Conservation (phyloP, 495 filamentous ascomycete genomes). For the Cenococcum geophilum region DNA sequence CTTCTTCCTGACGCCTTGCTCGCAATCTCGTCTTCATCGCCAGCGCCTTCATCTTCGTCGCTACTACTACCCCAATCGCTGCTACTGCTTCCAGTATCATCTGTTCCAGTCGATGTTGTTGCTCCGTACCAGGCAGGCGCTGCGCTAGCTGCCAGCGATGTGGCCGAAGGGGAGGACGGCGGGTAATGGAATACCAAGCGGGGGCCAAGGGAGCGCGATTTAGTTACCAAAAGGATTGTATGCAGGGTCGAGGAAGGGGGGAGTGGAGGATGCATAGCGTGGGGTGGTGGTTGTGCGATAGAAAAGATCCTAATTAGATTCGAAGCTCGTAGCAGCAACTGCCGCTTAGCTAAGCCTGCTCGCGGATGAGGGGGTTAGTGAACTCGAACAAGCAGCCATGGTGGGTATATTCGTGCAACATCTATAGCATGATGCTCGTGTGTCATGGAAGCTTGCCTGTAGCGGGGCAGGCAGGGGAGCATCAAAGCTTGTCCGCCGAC, state of each 20-base stretch:
- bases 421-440: too few species aligned
- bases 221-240: constrained; percentile 72
- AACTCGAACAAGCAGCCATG: too few species aligned
- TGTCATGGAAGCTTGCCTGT: too few species aligned
- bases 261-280: constrained; percentile 31
- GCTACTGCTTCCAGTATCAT: constrained; percentile 30
- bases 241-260: constrained; percentile 54
- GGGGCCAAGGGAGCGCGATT: constrained; percentile 67
- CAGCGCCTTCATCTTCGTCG: constrained; percentile 48
- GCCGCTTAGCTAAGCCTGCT: too few species aligned
- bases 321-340: too few species aligned
- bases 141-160: constrained; percentile 26
- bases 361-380: too few species aligned
- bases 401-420: too few species aligned
- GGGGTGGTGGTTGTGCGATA: neutral
- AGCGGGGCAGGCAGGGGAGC: too few species aligned
- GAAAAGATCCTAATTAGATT: neutral
- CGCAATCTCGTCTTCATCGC: constrained; percentile 31
- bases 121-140: constrained; percentile 30
- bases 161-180: constrained; percentile 47
- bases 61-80: constrained; percentile 44
- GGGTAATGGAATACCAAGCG: constrained; percentile 91
- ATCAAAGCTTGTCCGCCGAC: too few species aligned
- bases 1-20: constrained; percentile 35
- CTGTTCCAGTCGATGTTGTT: constrained; percentile 36